Conservation (phyloP, 2,329 filamentous ascomycete genomes). For the Pyrenochaeta sp. region DNA sequence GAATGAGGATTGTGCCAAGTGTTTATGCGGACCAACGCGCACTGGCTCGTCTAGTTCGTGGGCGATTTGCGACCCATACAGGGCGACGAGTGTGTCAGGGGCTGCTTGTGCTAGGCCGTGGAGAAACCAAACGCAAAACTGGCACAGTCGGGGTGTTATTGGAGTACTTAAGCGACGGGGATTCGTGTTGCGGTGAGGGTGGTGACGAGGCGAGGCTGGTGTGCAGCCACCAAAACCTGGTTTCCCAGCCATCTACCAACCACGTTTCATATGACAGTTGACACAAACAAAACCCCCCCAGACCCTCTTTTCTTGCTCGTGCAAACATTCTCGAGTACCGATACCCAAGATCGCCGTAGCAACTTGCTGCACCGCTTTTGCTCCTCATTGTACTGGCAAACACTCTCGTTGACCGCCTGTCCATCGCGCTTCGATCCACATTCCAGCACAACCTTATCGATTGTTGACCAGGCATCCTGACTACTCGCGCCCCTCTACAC, state of each 20-base stretch:
- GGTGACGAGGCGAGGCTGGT: conserved; percentile 26
- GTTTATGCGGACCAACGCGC: too few relatives aligned
- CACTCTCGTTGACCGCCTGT: conserved; percentile 20
- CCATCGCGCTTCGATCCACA: conserved; percentile 12
- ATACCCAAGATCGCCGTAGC: conserved; percentile 15
- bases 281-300: conserved; percentile 12
- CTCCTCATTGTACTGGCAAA: conserved; percentile 13
- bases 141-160: not conserved
- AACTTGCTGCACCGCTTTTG: conserved; percentile 19
- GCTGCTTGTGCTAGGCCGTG: not conserved
- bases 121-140: not conserved
- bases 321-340: conserved; percentile 11
- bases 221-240: conserved; percentile 30
- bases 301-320: conserved; percentile 23
- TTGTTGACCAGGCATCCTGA: conserved; percentile 23
- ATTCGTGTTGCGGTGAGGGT: conserved; percentile 34
- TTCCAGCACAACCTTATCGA: conserved; percentile 19
- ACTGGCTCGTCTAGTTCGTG: too few relatives aligned
- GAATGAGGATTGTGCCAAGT: not conserved
- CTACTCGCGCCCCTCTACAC: conserved; percentile 2
- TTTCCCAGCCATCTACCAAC: conserved; percentile 30
- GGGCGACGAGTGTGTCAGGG: not conserved
- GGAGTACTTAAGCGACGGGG: conserved; percentile 15
- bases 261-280: conserved; percentile 19
- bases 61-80: too few relatives aligned